phyloP scores from a whole-genome alignment of 352 stramenopile genomes.

The Globisporangium irregulare region DNA sequence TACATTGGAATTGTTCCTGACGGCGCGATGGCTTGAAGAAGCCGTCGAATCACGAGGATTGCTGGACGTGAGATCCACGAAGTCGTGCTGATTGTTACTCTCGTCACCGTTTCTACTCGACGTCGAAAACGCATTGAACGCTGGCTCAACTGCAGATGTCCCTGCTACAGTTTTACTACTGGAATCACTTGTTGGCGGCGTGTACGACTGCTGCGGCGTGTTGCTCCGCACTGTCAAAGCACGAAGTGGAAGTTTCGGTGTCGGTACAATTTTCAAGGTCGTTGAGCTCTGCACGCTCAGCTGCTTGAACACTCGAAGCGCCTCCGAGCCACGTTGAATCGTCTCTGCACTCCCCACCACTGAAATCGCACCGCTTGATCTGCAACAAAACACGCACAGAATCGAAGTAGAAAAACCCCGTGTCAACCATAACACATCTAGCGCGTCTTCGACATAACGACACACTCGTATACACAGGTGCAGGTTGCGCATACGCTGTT shows the following conservation, averaged over 20 bases:
- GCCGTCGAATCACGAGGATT: neutral
- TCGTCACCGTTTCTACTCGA: neutral
- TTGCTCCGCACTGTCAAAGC: constrained; percentile 1
- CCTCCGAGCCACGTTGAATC: constrained; percentile 41
- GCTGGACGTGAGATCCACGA: constrained; percentile 30
- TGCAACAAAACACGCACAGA: constrained; percentile 5
- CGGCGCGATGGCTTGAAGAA: neutral
- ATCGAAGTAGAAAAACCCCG: neutral
- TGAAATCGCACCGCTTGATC: neutral
- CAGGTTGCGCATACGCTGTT: constrained; percentile 22
- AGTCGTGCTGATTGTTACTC: constrained; percentile 8
- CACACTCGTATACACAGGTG: neutral
- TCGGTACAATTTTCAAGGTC: constrained; percentile 42
- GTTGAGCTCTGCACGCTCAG: constrained; percentile 13
- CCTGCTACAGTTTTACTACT: neutral
- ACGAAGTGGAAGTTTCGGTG: constrained; percentile 13
- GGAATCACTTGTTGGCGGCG: neutral
- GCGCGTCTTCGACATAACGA: neutral
- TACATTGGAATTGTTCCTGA: constrained; percentile 3
- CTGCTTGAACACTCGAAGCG: constrained; percentile 20
- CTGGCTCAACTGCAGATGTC: neutral
- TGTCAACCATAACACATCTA: neutral
- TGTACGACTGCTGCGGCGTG: neutral
- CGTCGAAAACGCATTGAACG: neutral
- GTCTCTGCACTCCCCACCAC: constrained; percentile 21